Percentiles rank a stretch among this genome's conserved stretches.
Conservation (phyloP, 2,329 filamentous ascomycete species). For the Penicillium sp. region DNA sequence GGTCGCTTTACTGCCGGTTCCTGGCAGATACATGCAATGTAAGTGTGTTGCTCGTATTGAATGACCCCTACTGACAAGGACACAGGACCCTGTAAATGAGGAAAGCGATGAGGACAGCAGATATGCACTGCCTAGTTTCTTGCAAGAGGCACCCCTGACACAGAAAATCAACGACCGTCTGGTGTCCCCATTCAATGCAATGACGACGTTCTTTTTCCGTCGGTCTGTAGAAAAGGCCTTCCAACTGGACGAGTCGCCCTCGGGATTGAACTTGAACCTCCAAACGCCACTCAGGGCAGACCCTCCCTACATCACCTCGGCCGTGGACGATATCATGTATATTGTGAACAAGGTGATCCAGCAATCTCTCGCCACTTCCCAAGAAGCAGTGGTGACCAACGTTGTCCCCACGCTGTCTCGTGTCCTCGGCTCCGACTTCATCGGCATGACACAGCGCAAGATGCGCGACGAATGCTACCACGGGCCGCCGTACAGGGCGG, state of each 20-base stretch:
- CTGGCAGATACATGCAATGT: constrained; percentile 80
- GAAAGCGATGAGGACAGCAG: constrained; percentile 51
- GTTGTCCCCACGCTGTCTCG: constrained; percentile 74
- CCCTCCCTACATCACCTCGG: constrained; percentile 85
- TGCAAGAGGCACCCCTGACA: constrained; percentile 72
- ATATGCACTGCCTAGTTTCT: constrained; percentile 65
- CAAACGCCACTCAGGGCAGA: constrained; percentile 68
- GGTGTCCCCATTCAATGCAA: constrained; percentile 74
- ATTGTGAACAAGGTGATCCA: constrained; percentile 91
- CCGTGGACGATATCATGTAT: constrained; percentile 98
- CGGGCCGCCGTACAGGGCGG: constrained; percentile 71
- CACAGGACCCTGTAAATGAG: constrained; percentile 35
- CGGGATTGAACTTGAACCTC: constrained; percentile 70
- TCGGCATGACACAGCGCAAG: constrained; percentile 94
- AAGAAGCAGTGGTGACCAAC: constrained; percentile 68
- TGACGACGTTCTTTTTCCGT: constrained; percentile 96
- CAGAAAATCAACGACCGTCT: constrained; percentile 73
- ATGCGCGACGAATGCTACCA: constrained; percentile 94
- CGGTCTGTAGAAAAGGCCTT: constrained; percentile 96
- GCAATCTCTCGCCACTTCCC: constrained; percentile 78
- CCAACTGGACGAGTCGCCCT: constrained; percentile 84
- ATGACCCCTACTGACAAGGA: constrained; percentile 3
- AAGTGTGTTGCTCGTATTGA: constrained; percentile 29
- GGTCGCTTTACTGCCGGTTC: constrained; percentile 89
- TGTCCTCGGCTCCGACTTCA: constrained; percentile 81